Evolutionary conservation across 2,329 filamentous ascomycete genomes (phyloP).

Genomic region (Chaetomiaceae sp.): DNA sequence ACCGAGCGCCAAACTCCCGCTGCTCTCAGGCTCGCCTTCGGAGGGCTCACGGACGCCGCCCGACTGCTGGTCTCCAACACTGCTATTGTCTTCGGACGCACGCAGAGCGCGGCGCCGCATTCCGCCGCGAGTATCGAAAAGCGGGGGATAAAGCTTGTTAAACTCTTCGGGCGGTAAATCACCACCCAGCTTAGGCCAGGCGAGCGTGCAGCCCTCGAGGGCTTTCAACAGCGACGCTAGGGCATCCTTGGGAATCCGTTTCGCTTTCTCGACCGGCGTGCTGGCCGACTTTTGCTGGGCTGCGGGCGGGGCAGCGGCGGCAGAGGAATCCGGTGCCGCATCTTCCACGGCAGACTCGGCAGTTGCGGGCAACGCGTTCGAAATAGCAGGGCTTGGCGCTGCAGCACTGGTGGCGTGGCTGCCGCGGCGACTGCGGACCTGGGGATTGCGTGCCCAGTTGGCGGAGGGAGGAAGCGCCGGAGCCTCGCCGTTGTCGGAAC

Average conservation of each 20-base stretch:
- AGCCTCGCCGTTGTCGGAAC: conserved; percentile 68
- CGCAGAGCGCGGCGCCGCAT: conserved; percentile 74
- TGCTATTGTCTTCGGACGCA: conserved; percentile 60
- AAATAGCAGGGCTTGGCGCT: conserved; percentile 76
- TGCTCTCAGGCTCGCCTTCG: conserved; percentile 76
- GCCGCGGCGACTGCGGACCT: conserved; percentile 62
- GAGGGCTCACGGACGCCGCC: conserved; percentile 43
- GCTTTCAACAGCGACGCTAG: conserved; percentile 37
- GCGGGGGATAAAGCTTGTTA: conserved; percentile 51
- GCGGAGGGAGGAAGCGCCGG: conserved; percentile 91
- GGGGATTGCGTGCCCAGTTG: conserved; percentile 78
- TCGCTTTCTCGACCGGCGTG: conserved; percentile 5
- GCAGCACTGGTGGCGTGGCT: conserved; percentile 79
- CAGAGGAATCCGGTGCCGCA: conserved; percentile 23
- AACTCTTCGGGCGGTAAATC: conserved; percentile 14
- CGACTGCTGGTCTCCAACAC: conserved; percentile 44
- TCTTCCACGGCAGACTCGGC: conserved; percentile 43
- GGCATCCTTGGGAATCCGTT: conserved; percentile 18
- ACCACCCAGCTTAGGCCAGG: conserved; percentile 23
- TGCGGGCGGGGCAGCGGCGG: conserved; percentile 2
- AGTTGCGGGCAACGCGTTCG: conserved; percentile 51
- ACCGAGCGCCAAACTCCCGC: conserved; percentile 79
- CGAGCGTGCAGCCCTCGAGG: conserved; percentile 36
- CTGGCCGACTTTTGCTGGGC: neutral
- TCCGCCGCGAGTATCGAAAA: conserved; percentile 80